Evolutionary conservation across 768 basidiomycete genomes (phyloP), one percentile per base, ranked within the genome.

Genomic region (Collybiopsis luxurians): DNA sequence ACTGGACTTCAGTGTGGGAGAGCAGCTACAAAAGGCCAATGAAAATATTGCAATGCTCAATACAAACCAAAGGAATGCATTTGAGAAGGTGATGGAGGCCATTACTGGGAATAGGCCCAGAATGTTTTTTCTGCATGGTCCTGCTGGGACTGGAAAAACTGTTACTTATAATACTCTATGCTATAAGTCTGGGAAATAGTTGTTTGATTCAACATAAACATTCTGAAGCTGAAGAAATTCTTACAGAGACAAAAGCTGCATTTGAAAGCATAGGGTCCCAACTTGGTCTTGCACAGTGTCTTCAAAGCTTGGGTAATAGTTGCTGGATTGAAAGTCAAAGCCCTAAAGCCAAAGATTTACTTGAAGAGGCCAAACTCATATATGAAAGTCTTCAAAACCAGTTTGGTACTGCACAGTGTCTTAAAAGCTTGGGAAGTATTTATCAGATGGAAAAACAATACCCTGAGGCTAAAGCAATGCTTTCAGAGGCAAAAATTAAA

Each of bases 91-190:
- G 10, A 9, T 24, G 69, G 48, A 10, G 27, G 53, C 34, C 6
- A 44, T 42, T 26, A 13, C 21, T 7, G 31, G 27, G 1, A 39
- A 57, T 23, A 9, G 12, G n/a, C 21, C 24, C 19, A n/a, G 61
- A 21, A 24, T 57, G 0, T 79, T 77, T 59, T 80, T 79, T 49
- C 55, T 81, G 6, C 65, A 74, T 60, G 75, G 77, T 48, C 65
- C 73, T 40, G 78, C 71, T 36, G 77, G 78, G 0, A 71, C 71
- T 53, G 76, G 79, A 12, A 81, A 81, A 54, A 80, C 79, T 0
- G 80, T 73, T 65, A 58, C 77, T 1, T 72, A 71, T 55, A 76
- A 72, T 2, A 66, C 72, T 2, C 60, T 78, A 39, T 68, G 71
- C 59, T 38, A 64, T 34, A 34, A 34, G 31, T 42, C 23, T 55